Evolutionary conservation across 2,329 filamentous ascomycete genomes (phyloP).

Genomic region (Teratosphaeria destructans): DNA sequence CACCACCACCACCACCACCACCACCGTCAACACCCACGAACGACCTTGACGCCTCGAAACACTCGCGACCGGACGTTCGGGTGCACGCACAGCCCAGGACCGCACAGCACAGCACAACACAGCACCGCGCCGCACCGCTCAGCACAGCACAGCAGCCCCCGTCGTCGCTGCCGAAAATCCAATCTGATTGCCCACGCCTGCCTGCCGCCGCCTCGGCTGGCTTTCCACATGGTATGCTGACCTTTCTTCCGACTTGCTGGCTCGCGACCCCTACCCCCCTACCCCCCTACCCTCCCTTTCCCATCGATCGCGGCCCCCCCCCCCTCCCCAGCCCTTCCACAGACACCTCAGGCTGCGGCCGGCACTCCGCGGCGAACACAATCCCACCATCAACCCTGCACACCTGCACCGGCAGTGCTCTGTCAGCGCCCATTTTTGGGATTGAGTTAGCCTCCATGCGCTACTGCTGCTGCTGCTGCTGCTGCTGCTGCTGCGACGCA

Average conservation of each 20-base stretch:
- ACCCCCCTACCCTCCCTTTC: background rate
- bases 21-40: background rate
- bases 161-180: background rate
- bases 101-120: no score
- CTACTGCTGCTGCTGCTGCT: no score
- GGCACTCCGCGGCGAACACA: constrained; percentile 1
- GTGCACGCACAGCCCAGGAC: background rate
- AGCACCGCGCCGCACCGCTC: no score
- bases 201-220: background rate
- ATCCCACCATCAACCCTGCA: constrained; percentile 7
- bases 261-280: background rate
- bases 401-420: constrained; percentile 1
- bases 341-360: background rate
- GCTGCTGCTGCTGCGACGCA: background rate
- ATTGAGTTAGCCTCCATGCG: background rate
- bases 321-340: background rate
- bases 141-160: background rate
- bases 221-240: constrained; percentile 1
- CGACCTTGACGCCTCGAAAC: background rate
- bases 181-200: background rate
- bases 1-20: no score
- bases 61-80: background rate
- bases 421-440: background rate
- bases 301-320: background rate
- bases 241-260: constrained; percentile 2